phyloP scores from a whole-genome alignment of 129 eudicot species.

The Dittrichia graveolens region DNA sequence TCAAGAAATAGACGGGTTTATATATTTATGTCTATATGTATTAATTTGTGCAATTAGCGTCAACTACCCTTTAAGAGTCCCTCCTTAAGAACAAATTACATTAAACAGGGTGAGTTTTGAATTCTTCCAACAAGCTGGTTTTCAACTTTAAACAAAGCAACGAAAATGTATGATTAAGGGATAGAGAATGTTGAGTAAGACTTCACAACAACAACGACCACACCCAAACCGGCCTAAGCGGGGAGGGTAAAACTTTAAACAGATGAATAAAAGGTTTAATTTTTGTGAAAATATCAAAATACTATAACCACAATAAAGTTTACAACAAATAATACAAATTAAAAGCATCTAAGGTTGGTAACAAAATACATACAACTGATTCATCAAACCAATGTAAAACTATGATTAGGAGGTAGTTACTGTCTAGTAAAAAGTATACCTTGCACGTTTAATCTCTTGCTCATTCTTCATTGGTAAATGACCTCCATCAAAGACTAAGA shows the following conservation, averaged over 20 bases:
- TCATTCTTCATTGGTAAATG: slow-evolving; percentile 91
- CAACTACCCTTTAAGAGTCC: background rate
- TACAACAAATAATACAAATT: background rate
- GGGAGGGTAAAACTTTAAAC: no score
- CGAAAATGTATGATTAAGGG: no score
- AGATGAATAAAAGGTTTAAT: no score
- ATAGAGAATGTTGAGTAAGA: no score
- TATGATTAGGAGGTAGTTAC: background rate
- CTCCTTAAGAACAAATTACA: background rate
- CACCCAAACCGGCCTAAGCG: no score
- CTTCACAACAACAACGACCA: no score
- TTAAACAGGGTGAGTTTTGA: background rate
- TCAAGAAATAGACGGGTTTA: background rate
- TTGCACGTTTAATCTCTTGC: slow-evolving; percentile 90
- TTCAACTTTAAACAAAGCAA: background rate
- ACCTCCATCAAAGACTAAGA: slow-evolving; percentile 95
- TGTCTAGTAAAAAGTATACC: slow-evolving; percentile 40
- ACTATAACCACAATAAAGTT: background rate
- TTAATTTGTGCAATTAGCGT: background rate
- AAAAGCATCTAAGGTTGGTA: background rate
- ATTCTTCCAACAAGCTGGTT: background rate
- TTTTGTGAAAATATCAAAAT: no score
- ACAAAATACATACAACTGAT: background rate
- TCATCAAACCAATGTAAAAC: slow-evolving; percentile 8
- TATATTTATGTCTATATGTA: background rate